These are phyloP conservation scores for Candida sanyaensis DNA, from an alignment of 1,139 yeast genomes.

Conservation along the genomic window DNA sequence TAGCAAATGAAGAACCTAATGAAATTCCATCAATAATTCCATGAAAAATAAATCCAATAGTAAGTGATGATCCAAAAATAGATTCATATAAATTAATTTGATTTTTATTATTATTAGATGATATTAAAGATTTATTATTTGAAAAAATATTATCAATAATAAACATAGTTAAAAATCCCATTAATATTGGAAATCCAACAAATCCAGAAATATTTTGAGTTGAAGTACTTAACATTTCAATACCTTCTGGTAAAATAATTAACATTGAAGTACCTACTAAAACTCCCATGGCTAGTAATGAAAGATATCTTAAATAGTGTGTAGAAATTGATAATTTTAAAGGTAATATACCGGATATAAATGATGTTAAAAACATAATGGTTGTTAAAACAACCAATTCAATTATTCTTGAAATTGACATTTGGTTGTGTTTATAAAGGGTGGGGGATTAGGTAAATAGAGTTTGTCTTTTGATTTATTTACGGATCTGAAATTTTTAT, in stretches of 20 bases:
- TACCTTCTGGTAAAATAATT: conserved; percentile 73
- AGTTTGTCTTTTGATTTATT: no score
- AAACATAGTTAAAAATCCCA: conserved; percentile 57
- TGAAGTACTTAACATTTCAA: conserved; percentile 45
- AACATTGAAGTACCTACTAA: conserved; percentile 64
- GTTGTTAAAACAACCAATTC: conserved; percentile 11
- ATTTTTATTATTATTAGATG: neutral
- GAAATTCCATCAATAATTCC: conserved; percentile 77
- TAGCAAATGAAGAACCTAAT: conserved; percentile 59
- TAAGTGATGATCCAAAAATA: conserved; percentile 38
- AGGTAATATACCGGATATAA: conserved; percentile 36
- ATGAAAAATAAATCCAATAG: conserved; percentile 67
- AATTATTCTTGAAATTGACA: conserved; percentile 2
- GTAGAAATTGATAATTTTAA: conserved; percentile 20
- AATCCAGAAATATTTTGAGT: conserved; percentile 16
- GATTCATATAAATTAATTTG: conserved; percentile 22
- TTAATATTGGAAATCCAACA: conserved; percentile 36
- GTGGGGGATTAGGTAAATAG: no score
- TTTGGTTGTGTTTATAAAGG: neutral
- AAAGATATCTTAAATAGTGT: conserved; percentile 19
- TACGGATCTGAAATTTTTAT: no score
- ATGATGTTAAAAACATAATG: conserved; percentile 33
- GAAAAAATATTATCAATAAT: conserved; percentile 41
- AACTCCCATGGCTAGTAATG: conserved; percentile 62
- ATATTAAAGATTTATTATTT: no score